Evolutionary conservation across 208 protist species (phyloP).

Genomic region (Sergeia podlipaevii): DNA sequence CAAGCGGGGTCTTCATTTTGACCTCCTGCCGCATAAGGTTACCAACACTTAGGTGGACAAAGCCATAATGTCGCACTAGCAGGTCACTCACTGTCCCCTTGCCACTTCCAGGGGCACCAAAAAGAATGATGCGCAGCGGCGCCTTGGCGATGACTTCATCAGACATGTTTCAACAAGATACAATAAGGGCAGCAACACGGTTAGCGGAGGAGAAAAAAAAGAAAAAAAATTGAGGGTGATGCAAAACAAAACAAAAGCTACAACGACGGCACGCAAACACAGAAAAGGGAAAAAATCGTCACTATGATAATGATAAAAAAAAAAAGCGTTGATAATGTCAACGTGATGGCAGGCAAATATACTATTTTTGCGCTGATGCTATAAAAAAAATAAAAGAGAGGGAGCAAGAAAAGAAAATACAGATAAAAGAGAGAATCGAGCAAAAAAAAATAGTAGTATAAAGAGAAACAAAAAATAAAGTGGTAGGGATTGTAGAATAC

Average conservation of each 20-base stretch:
- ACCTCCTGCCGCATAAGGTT: conserved; percentile 91
- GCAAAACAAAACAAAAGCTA: conserved; percentile 10
- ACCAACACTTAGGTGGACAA: conserved; percentile 86
- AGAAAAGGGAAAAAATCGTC: conserved; percentile 3
- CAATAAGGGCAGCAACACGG: neutral
- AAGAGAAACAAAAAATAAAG: conserved; percentile 2
- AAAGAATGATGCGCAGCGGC: conserved; percentile 67
- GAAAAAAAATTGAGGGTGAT: conserved; percentile 4
- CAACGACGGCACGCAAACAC: conserved; percentile 1
- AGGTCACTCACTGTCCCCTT: conserved; percentile 84
- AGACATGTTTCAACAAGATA: neutral
- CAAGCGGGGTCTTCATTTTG: conserved; percentile 42
- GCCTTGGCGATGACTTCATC: no score
- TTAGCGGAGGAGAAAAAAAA: neutral
- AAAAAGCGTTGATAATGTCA: conserved; percentile 1
- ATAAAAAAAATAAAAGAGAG: conserved; percentile 8
- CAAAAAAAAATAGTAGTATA: conserved; percentile 2
- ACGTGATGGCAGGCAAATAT: neutral
- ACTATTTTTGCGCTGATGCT: neutral
- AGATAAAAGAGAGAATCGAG: neutral
- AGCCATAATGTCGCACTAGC: conserved; percentile 78
- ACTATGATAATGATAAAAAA: neutral
- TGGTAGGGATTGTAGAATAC: no score
- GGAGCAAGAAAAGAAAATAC: conserved; percentile 6
- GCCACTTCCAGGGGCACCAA: conserved; percentile 72